Evolutionary conservation across 1,284 basidiomycete species (phyloP).

Genomic region (Ustilago sp.): DNA sequence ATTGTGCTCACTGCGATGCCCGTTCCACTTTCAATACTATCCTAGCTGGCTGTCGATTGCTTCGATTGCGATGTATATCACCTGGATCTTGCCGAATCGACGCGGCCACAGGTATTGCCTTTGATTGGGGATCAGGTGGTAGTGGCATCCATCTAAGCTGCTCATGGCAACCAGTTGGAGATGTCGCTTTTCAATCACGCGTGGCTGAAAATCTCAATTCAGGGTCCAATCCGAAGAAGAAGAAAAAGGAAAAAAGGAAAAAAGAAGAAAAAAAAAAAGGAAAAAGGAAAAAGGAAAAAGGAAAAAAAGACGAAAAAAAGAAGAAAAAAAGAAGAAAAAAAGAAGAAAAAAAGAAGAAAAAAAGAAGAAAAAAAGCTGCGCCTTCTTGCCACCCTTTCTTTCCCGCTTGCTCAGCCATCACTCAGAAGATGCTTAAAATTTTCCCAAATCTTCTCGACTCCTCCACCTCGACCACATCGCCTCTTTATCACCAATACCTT

Average conservation of each 20-base stretch:
- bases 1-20: not conserved
- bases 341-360: not conserved
- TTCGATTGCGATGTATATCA: not conserved
- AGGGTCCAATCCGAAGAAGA: conserved; percentile 12
- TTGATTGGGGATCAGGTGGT: not conserved
- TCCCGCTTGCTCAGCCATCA: conserved; percentile 5
- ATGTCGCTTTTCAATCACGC: conserved; percentile 13
- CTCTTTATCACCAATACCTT: not conserved
- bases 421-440: not conserved
- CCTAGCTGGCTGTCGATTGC: too few relatives aligned
- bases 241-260: not conserved
- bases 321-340: not conserved
- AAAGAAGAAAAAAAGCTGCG: not conserved
- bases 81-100: not conserved
- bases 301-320: not conserved
- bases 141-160: not conserved
- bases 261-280: not conserved
- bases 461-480: conserved; percentile 12
- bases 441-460: conserved; percentile 5
- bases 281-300: too few relatives aligned
- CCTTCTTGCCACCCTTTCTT: not conserved
- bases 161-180: not conserved
- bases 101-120: not conserved
- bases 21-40: too few relatives aligned
- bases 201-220: not conserved